Conservation (phyloP, 441 rosid genomes). For the Capsella rubella region DNA sequence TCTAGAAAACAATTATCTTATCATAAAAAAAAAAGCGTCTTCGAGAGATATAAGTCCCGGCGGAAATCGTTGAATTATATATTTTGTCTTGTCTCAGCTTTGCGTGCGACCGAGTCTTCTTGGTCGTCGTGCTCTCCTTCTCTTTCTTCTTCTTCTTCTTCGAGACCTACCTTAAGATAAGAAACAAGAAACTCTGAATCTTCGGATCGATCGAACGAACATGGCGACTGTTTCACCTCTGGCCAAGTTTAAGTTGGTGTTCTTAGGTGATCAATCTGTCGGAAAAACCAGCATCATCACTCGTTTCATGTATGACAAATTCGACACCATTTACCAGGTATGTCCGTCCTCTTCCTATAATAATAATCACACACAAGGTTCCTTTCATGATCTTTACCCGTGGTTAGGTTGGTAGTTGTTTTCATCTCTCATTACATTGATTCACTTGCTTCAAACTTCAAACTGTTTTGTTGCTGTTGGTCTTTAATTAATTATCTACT, state of each 20-base stretch:
- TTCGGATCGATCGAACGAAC: constrained; percentile 34
- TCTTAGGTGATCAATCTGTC: constrained; percentile 91
- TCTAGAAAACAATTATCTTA: too few relatives aligned
- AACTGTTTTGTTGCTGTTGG: background rate
- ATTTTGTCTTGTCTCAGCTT: too few relatives aligned
- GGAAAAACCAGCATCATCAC: constrained; percentile 95
- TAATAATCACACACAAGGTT: background rate
- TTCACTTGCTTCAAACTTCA: background rate
- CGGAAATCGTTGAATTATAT: constrained; percentile 32
- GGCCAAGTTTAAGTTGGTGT: constrained; percentile 87
- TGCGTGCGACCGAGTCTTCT: constrained; percentile 38
- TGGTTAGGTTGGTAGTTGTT: background rate
- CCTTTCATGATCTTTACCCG: background rate
- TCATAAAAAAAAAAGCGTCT: too few relatives aligned
- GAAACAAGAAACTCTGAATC: background rate
- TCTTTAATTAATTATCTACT: background rate
- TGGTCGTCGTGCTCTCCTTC: constrained; percentile 43
- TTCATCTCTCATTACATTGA: background rate
- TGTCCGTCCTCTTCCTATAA: too few relatives aligned
- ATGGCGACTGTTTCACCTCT: constrained; percentile 86
- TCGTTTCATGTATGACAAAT: constrained; percentile 94
- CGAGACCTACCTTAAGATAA: background rate
- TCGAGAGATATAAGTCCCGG: background rate
- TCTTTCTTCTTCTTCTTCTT: background rate
- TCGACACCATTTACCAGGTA: constrained; percentile 92